These are phyloP conservation scores for Pseudocercospora cruenta DNA, from an alignment of 2,329 filamentous ascomycete species.

Conservation along the genomic window DNA sequence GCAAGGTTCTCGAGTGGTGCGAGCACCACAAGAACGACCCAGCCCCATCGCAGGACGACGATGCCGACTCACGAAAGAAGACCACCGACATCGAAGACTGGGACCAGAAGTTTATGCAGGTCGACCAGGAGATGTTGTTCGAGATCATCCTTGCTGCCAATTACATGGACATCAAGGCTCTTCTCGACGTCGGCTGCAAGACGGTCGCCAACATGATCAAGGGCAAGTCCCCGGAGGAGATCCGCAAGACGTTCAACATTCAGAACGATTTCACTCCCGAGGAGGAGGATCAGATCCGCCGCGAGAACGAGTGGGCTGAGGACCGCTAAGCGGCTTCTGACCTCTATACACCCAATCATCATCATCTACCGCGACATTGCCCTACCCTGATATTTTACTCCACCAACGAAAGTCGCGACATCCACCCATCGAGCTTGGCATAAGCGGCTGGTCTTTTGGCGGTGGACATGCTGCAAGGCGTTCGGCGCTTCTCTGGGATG, in stretches of 20 bases:
- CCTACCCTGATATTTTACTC: neutral
- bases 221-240: conserved; percentile 99
- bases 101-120: conserved; percentile 99
- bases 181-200: conserved; percentile 98
- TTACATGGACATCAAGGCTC: conserved; percentile 98
- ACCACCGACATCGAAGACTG: conserved; percentile 99
- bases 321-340: conserved; percentile 35
- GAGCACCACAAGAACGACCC: conserved; percentile 91
- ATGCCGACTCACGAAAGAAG: conserved; percentile 94
- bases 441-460: conserved; percentile 18
- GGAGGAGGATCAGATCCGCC: conserved; percentile 89
- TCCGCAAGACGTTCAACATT: conserved; percentile 99
- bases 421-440: conserved; percentile 4
- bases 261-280: conserved; percentile 99
- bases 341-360: no score
- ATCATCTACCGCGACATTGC: neutral
- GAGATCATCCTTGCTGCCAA: conserved; percentile 98
- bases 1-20: conserved; percentile 98
- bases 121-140: conserved; percentile 99
- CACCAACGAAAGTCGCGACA: neutral
- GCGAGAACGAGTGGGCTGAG: conserved; percentile 58
- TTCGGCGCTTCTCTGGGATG: conserved; percentile 13
- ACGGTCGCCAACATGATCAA: conserved; percentile 99
- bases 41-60: conserved; percentile 78
- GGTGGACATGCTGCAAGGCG: conserved; percentile 21